Evolutionary conservation across 2,329 filamentous ascomycete genomes (phyloP).

Genomic region (Dactylellina sp.): DNA sequence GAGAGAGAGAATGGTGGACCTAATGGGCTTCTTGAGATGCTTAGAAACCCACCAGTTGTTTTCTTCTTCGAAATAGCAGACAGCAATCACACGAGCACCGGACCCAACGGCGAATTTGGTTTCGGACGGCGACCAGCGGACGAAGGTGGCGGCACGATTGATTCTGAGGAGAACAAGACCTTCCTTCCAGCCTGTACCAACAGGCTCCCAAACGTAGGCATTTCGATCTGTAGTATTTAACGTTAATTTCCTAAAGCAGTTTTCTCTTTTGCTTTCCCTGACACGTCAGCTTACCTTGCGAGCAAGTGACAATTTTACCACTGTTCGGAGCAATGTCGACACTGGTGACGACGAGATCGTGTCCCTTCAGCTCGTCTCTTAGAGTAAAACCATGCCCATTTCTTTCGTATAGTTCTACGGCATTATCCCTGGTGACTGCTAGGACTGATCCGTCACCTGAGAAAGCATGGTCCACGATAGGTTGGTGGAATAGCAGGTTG

Average conservation of each 20-base stretch:
- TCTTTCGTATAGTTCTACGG: conserved; percentile 85
- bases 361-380: conserved; percentile 91
- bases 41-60: conserved; percentile 99
- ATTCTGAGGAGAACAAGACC: conserved; percentile 96
- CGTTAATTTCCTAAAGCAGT: conserved; percentile 11
- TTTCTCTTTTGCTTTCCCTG: background rate
- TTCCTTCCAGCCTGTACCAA: conserved; percentile 92
- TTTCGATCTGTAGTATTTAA: conserved; percentile 78
- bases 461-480: conserved; percentile 98
- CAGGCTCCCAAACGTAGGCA: conserved; percentile 96
- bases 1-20: conserved; percentile 93
- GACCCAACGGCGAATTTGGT: conserved; percentile 98
- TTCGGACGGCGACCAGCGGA: conserved; percentile 96
- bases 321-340: conserved; percentile 93
- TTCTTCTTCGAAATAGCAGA: conserved; percentile 99
- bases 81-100: conserved; percentile 91
- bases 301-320: conserved; percentile 96
- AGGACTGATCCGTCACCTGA: conserved; percentile 88
- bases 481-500: conserved; percentile 95
- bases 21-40: conserved; percentile 98
- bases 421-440: conserved; percentile 89
- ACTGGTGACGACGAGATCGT: conserved; percentile 96
- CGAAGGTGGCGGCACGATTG: conserved; percentile 94
- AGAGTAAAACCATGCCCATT: conserved; percentile 81
- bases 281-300: conserved; percentile 74